Evolutionary conservation across 164 flowering plant species (phyloP), one percentile per base, ranked within the genome.

Genomic region (Sextonia rubra): DNA sequence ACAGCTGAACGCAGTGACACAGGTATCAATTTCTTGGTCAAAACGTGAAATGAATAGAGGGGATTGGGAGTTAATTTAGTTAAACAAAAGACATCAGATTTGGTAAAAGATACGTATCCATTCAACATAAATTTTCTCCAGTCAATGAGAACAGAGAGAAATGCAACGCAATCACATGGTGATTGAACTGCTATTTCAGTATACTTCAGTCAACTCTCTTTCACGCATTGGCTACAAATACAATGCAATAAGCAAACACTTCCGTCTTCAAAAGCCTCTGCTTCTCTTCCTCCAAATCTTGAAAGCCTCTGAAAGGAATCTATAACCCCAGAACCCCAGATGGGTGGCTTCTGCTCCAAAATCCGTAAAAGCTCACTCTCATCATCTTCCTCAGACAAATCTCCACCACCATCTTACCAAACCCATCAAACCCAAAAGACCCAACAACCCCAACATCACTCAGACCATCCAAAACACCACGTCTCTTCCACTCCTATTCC

Each of bases 351-450:
- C 69, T 88, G 78, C 78, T 47, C 78, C 11, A 80, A 47, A 75
- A 66, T 82, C 11, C 77, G 73, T 18, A 84, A 88, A 5, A 82
- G 86, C 76, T 89, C 88, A 66, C 88, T 90, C 67, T 85, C 87
- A 22, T 87, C 87, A 22, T 86, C 87, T 24, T 77, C 85, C 47
- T 77, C 64, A 52, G 12, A 17, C 69, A 22, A 69, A 37, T 74
- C 52, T 1, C 20, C 74, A 66, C 23, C 23, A 32, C 23, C 73
- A 68, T 20, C 58, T 52, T 20, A 52, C 7, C 26, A 52, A 27
- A 23, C 37, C n/a, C 75, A 68, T 37, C 37, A 32, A 32, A 32
- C 37, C n/a, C 67, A 2, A 8, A n/a, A 25, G 24, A 61, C 64
- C 64, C 64, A 30, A 32, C 75, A 65, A 23, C 60, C 48, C 76